These are phyloP conservation scores for Yamadazyma sp. DNA, from an alignment of 1,139 yeast species.

Conservation along the genomic window DNA sequence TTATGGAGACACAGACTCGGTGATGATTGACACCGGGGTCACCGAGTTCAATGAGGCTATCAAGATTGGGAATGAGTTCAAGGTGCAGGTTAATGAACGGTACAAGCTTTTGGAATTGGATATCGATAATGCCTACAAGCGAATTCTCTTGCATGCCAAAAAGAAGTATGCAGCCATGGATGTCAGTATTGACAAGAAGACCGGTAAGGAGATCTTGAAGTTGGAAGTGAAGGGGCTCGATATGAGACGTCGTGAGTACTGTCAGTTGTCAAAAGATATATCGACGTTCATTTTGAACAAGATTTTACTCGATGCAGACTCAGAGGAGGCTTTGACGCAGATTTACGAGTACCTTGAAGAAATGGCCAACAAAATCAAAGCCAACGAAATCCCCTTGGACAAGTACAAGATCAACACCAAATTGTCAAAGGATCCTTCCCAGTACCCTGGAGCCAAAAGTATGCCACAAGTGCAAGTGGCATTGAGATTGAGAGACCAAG, in stretches of 20 bases:
- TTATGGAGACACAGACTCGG: slow-evolving; percentile 99
- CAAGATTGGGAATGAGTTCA: slow-evolving; percentile 82
- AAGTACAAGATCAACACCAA: slow-evolving; percentile 74
- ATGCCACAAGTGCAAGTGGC: slow-evolving; percentile 98
- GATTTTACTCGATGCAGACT: slow-evolving; percentile 70
- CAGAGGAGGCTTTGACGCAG: slow-evolving; percentile 73
- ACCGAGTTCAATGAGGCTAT: slow-evolving; percentile 70
- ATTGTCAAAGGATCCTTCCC: slow-evolving; percentile 71
- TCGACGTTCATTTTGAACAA: slow-evolving; percentile 75
- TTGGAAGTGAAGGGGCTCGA: slow-evolving; percentile 96
- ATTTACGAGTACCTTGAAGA: slow-evolving; percentile 73
- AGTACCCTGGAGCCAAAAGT: slow-evolving; percentile 73
- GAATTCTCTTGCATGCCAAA: slow-evolving; percentile 87
- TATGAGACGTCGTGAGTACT: slow-evolving; percentile 94
- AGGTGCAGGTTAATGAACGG: slow-evolving; percentile 81
- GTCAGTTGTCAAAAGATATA: slow-evolving; percentile 87
- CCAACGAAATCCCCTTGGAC: slow-evolving; percentile 60
- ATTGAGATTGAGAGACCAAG: slow-evolving; percentile 69
- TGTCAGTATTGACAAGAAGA: slow-evolving; percentile 45
- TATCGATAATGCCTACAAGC: slow-evolving; percentile 88
- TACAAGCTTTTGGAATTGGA: slow-evolving; percentile 89
- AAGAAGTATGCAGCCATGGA: slow-evolving; percentile 96
- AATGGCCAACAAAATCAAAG: slow-evolving; percentile 56
- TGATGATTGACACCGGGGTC: slow-evolving; percentile 93
- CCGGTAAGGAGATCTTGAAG: slow-evolving; percentile 50